A percentile compares a stretch with the other conserved stretches of the same genome.
These are phyloP conservation scores for Blastosporella zonata DNA, from an alignment of 1,284 basidiomycete genomes.

Conservation along the genomic window DNA sequence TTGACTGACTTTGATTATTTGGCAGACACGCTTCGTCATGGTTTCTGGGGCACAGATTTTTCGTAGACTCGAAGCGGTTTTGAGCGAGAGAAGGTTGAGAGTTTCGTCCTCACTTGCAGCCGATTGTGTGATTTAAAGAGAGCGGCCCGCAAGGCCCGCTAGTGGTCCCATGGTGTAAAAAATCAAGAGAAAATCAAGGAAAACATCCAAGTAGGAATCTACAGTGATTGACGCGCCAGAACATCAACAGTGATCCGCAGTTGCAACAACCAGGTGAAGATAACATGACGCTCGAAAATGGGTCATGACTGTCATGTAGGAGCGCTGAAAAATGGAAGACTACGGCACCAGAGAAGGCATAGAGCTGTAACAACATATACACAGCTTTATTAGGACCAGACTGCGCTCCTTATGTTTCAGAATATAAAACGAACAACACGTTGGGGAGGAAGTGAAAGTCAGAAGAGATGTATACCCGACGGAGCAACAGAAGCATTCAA, in stretches of 20 bases:
- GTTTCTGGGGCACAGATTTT: background rate
- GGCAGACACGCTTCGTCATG: slow-evolving; percentile 60
- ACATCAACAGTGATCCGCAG: slow-evolving; percentile 3
- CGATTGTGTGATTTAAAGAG: background rate
- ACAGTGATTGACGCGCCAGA: slow-evolving; percentile 5
- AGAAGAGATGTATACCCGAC: background rate
- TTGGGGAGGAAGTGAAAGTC: background rate
- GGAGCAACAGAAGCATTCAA: slow-evolving; percentile 16
- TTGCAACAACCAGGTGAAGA: background rate
- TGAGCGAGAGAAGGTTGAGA: background rate
- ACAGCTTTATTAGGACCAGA: background rate
- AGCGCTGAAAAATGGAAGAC: background rate
- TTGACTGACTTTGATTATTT: slow-evolving; percentile 60
- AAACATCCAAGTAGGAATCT: background rate
- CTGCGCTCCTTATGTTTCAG: background rate
- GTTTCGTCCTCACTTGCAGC: background rate
- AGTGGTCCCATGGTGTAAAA: slow-evolving; percentile 6
- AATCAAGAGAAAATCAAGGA: background rate
- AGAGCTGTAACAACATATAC: background rate
- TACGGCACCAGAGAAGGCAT: background rate
- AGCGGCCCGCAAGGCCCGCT: slow-evolving; percentile 14
- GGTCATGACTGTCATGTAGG: background rate
- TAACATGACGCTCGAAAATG: background rate
- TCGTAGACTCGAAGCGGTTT: background rate
- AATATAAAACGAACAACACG: slow-evolving; percentile 7